These are phyloP conservation scores for Triticum timopheevii DNA, from an alignment of 176 grass and related monocot genomes.

Conservation along the genomic window DNA sequence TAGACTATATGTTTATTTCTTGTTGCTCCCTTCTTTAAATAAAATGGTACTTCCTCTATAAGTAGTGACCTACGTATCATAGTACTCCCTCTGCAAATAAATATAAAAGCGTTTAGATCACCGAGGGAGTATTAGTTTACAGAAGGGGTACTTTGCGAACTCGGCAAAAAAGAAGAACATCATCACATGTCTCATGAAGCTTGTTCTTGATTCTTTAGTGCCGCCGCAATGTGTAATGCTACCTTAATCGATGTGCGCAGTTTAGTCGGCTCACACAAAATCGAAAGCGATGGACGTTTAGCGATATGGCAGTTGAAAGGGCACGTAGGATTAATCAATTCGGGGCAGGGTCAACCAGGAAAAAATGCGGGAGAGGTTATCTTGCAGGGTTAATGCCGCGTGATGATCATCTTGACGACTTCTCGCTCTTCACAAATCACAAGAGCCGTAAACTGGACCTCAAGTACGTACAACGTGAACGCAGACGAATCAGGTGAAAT, in stretches of 20 bases:
- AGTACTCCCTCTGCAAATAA: too few relatives aligned
- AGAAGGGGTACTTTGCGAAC: too few relatives aligned
- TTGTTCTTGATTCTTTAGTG: too few relatives aligned
- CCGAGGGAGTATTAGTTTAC: too few relatives aligned
- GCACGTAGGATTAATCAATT: background rate
- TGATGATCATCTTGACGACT: slow-evolving; percentile 13
- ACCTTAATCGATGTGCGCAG: too few relatives aligned
- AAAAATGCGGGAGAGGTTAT: background rate
- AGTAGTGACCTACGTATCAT: too few relatives aligned
- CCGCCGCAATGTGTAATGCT: background rate
- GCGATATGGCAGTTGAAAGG: background rate
- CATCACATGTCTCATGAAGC: too few relatives aligned
- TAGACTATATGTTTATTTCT: too few relatives aligned
- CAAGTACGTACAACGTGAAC: background rate
- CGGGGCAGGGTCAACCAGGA: background rate
- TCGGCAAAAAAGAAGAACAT: too few relatives aligned
- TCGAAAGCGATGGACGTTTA: background rate
- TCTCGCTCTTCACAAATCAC: slow-evolving; percentile 28
- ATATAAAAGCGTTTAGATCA: too few relatives aligned
- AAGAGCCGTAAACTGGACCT: background rate
- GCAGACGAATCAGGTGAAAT: background rate
- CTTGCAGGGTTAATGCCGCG: background rate
- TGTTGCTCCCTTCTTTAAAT: too few relatives aligned
- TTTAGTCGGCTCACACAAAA: background rate
- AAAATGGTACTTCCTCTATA: too few relatives aligned